Evolutionary conservation across 2,329 filamentous ascomycete genomes (phyloP), one percentile per base, ranked within the genome.

Genomic region (Penicillium griseofulvum): DNA sequence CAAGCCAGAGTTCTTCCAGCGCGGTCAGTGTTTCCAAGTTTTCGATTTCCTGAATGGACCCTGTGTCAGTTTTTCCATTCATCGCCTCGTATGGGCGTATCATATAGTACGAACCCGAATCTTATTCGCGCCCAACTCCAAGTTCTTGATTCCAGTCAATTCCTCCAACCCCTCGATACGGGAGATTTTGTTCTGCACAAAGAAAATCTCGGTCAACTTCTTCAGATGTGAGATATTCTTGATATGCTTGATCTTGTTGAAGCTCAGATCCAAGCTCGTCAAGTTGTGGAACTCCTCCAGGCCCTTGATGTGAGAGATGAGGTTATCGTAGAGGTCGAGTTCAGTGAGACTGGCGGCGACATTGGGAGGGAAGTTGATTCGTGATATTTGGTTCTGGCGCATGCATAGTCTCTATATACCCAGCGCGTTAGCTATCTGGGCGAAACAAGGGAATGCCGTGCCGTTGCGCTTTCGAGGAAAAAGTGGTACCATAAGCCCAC

Each of bases 191-290:
- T 99, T 97, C 70, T 96, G 90, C 47, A 97, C 91, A 65, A 99
- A 89, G 73, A 89, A 99, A 3, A 99, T 72, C 64, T 97, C 91
- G 59, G 82, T 88, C 54, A 97, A 82, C 51, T 91, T 82, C 22
- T 78, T 87, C 56, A 99, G 78, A 66, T 93, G 88, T 55, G 83
- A 82, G 62, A 97, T 78, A 67, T 93, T 86, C 75, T 96, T 96
- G 78, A 99, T 96, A 75, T 97, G 92, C 74, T 96, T 97, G 78
- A 99, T 93, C 80, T 97, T 97, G 80, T 99, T 99, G 83, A 97
- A 99, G 73, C 90, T 95, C 49, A 99, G 81, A 71, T 99, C 94
- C 52, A 99, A 84, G 54, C 80, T 88, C 6, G 83, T 90, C 51
- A 99, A 83, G 58, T 89, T 81, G 12, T 81, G 84, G 54, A 97